These are phyloP conservation scores for Colletotrichum limetticola DNA, from an alignment of 2,329 filamentous ascomycete species.

Conservation along the genomic window DNA sequence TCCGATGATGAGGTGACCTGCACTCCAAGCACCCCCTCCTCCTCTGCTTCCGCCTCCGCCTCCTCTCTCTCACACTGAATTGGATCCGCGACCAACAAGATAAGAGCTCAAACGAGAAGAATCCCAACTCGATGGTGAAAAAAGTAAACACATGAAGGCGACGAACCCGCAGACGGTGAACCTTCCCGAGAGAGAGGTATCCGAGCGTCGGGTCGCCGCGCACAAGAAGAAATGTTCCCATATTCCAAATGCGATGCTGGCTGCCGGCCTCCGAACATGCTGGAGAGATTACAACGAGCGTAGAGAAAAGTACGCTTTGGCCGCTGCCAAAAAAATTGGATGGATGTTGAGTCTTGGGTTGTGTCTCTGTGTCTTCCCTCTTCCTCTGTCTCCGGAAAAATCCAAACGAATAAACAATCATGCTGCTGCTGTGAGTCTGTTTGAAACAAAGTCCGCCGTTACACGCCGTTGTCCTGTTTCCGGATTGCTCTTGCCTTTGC, in stretches of 20 bases:
- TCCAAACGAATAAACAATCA: conserved; percentile 41
- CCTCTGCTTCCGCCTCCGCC: neutral
- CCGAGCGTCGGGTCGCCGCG: conserved; percentile 7
- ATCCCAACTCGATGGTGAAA: conserved; percentile 33
- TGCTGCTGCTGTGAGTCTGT: conserved; percentile 40
- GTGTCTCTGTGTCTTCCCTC: conserved; percentile 9
- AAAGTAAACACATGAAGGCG: conserved; percentile 52
- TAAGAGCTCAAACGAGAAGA: conserved; percentile 38
- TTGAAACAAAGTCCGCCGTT: conserved; percentile 40
- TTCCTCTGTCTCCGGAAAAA: conserved; percentile 36
- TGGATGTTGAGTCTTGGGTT: conserved; percentile 27
- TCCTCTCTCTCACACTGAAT: neutral
- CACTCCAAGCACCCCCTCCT: conserved; percentile 24
- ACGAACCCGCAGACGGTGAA: conserved; percentile 32
- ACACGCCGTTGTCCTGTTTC: conserved; percentile 41
- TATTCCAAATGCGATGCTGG: conserved; percentile 41
- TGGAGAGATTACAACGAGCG: conserved; percentile 62
- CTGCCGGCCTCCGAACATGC: conserved; percentile 50
- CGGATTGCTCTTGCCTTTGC: conserved; percentile 30
- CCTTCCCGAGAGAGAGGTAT: conserved; percentile 37
- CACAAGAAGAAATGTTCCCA: conserved; percentile 25
- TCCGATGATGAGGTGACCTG: conserved; percentile 29
- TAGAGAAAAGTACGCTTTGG: conserved; percentile 55
- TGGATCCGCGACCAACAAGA: conserved; percentile 19
- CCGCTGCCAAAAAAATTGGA: conserved; percentile 41